These are phyloP conservation scores for Symbiotaphrina buchneri DNA, from an alignment of 495 filamentous ascomycete species.

Conservation along the genomic window DNA sequence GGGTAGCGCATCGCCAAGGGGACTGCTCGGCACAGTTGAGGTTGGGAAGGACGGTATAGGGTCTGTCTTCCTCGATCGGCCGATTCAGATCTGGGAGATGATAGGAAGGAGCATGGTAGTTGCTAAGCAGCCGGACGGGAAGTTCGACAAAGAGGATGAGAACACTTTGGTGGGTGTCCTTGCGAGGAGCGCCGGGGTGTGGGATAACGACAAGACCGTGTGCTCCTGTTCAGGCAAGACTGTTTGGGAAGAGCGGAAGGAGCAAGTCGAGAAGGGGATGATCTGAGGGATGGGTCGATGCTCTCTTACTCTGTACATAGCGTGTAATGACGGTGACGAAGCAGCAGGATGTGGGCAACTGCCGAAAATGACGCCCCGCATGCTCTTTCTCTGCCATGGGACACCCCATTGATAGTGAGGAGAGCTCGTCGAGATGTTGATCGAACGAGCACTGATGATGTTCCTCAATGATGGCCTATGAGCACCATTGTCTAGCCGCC, in stretches of 20 bases:
- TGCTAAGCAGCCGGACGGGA: slow-evolving; percentile 30
- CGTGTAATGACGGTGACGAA: too few relatives aligned
- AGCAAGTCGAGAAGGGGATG: slow-evolving; percentile 75
- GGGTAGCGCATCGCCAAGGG: slow-evolving; percentile 28
- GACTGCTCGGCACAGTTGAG: slow-evolving; percentile 49
- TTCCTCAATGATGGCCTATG: too few relatives aligned
- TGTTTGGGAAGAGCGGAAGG: slow-evolving; percentile 88
- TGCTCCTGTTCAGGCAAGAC: slow-evolving; percentile 92
- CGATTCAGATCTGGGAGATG: slow-evolving; percentile 82
- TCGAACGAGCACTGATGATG: too few relatives aligned
- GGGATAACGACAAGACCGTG: slow-evolving; percentile 98
- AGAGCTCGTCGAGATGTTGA: too few relatives aligned
- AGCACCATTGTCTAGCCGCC: too few relatives aligned
- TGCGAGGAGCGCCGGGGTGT: slow-evolving; percentile 81
- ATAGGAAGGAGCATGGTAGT: slow-evolving; percentile 82
- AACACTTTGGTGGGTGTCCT: slow-evolving; percentile 82
- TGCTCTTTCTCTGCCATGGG: too few relatives aligned
- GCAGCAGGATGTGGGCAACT: too few relatives aligned
- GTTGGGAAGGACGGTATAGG: slow-evolving; percentile 48
- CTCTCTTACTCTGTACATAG: too few relatives aligned
- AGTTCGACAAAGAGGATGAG: slow-evolving; percentile 41
- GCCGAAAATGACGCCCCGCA: too few relatives aligned
- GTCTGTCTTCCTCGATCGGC: slow-evolving; percentile 54
- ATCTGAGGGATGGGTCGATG: too few relatives aligned
- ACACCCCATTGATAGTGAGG: too few relatives aligned